Conservation (phyloP, 108 stramenopile species). For the Seminavis robusta region DNA sequence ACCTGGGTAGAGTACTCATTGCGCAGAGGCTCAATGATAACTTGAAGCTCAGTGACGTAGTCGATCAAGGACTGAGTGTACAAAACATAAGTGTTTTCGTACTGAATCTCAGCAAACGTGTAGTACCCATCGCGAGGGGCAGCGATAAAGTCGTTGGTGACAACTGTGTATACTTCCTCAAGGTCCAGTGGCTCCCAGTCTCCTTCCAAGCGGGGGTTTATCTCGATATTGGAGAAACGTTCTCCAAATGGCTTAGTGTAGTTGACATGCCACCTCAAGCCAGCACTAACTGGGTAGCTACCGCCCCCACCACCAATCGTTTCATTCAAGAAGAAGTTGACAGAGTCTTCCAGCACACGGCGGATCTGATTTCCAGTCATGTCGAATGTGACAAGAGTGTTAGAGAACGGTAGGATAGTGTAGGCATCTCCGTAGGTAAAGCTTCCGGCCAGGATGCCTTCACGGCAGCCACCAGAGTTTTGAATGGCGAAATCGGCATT, state of each 20-base stretch:
- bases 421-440: slow-evolving; percentile 31
- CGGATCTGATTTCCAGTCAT: slow-evolving; percentile 40
- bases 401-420: slow-evolving; percentile 43
- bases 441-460: slow-evolving; percentile 28
- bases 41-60: slow-evolving; percentile 24
- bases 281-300: slow-evolving; percentile 54
- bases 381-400: slow-evolving; percentile 39
- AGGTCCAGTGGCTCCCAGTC: slow-evolving; percentile 38
- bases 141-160: slow-evolving; percentile 42
- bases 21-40: slow-evolving; percentile 13
- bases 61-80: slow-evolving; percentile 42
- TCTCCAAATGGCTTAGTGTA: slow-evolving; percentile 10
- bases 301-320: slow-evolving; percentile 9
- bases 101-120: slow-evolving; percentile 27
- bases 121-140: slow-evolving; percentile 35
- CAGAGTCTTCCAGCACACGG: slow-evolving; percentile 39
- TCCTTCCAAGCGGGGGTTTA: slow-evolving; percentile 31
- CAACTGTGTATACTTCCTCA: slow-evolving; percentile 39
- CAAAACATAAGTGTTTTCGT: slow-evolving; percentile 19
- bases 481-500: slow-evolving; percentile 48
- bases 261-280: slow-evolving; percentile 51
- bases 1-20: slow-evolving; percentile 30
- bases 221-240: slow-evolving; percentile 29
- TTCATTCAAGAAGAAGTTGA: slow-evolving; percentile 18
- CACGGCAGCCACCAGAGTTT: slow-evolving; percentile 44